Base-by-base conservation (phyloP, 495 filamentous ascomycete species). In the Ramalina intermedia region DNA sequence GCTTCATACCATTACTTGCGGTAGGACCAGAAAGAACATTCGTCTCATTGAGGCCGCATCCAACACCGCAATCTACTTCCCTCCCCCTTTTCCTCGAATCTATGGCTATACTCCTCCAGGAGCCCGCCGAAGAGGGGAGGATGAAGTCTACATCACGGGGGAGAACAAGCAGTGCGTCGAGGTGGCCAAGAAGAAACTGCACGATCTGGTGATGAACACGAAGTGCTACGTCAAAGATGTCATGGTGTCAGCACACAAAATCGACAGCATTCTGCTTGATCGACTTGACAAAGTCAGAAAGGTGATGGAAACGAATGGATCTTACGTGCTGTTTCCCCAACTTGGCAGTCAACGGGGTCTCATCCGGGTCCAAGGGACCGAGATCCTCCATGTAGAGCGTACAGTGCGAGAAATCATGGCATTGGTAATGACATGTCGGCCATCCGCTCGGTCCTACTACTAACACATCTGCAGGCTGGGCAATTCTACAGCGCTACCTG, bases 401-500 rank as follows among this genome's bases (percentile, higher is more conserved):
- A 94, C 93, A 37, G 81, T 95, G 54, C 74, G 86, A 52, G 90
- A 94, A 63, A 82, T 98, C 47, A 96, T 98, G 91, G 79, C 80
- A 43, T 67, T 98, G 64, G 85, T 88, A 76, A 76, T 55, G 79
- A 62, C 38, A 26, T 24, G 21, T 7, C 35, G 14, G 13, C 16
- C 2, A 14, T 11, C 8, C 5, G 14, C 39, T 18, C 11, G 39
- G 17, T 23, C 14, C 21, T 9, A 41, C 21, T 17, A 13, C 16
- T 23, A n/a, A 41, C 21, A n/a, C 13, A n/a, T 37, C 21, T 18
- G 12, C 51, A 88, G 85, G 86, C 87, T 48, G 88, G 88, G 26
- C 91, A 99, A 69, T 99, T 96, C 67, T 99, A 99, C 64, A 87
- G 84, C 56, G 87, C 91, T 26, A 86, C 86, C 2, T 98, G 93